phyloP scores from a whole-genome alignment of 345 rosid species.

The Salix suchowensis region DNA sequence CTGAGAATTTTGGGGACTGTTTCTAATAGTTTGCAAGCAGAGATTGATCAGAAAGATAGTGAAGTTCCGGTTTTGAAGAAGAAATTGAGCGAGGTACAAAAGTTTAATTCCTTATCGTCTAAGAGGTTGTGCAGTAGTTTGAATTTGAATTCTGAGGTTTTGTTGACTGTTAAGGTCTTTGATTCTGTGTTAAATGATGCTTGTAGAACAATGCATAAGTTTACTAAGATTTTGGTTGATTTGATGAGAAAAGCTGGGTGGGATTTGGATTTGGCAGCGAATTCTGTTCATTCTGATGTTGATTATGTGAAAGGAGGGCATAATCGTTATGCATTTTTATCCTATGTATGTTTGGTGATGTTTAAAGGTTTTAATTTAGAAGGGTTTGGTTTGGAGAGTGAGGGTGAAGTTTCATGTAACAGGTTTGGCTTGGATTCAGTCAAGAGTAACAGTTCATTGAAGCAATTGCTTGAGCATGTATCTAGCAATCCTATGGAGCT shows the following conservation, averaged over 20 bases:
- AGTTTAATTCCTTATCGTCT: constrained; percentile 46
- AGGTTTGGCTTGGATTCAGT: constrained; percentile 28
- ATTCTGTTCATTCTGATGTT: constrained; percentile 53
- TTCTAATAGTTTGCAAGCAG: constrained; percentile 70
- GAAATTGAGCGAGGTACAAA: constrained; percentile 57
- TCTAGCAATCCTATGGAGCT: constrained; percentile 78
- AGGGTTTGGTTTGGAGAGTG: constrained; percentile 41
- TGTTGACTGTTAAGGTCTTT: constrained; percentile 58
- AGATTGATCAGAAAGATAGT: constrained; percentile 65
- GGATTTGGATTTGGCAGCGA: constrained; percentile 86
- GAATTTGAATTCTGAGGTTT: constrained; percentile 41
- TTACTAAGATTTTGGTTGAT: constrained; percentile 63
- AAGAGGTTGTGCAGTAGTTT: constrained; percentile 48
- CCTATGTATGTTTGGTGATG: constrained; percentile 76
- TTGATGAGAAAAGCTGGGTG: constrained; percentile 85
- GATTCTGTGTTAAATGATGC: constrained; percentile 63
- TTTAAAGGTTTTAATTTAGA: constrained; percentile 62
- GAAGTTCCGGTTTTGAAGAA: constrained; percentile 54
- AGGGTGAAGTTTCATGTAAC: constrained; percentile 17
- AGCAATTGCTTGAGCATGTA: constrained; percentile 69
- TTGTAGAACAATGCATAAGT: constrained; percentile 51
- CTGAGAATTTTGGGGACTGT: constrained; percentile 65
- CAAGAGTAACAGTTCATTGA: constrained; percentile 33
- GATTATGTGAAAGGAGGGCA: constrained; percentile 53
- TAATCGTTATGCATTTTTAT: constrained; percentile 60